Evolutionary conservation across 2,329 filamentous ascomycete species (phyloP).

Genomic region (Alternaria viburni): DNA sequence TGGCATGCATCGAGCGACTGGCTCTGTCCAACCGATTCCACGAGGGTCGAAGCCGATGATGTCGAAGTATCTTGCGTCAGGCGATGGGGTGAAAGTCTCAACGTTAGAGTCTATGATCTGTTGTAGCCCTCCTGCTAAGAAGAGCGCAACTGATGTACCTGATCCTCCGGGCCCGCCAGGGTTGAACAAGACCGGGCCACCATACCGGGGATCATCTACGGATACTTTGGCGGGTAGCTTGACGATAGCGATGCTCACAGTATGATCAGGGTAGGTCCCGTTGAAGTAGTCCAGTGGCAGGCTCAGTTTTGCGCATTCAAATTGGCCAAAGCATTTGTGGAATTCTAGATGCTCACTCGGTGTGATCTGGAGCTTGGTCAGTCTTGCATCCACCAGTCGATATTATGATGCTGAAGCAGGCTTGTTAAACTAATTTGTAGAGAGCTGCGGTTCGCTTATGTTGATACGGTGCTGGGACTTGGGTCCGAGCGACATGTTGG

Average conservation of each 20-base stretch:
- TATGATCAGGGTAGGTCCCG: conserved; percentile 35
- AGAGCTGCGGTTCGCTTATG: not conserved
- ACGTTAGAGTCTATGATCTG: conserved; percentile 35
- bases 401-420: not conserved
- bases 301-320: conserved; percentile 45
- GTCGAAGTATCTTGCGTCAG: conserved; percentile 49
- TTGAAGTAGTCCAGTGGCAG: conserved; percentile 49
- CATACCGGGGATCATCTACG: conserved; percentile 47
- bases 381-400: not conserved
- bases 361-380: conserved; percentile 31
- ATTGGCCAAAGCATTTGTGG: conserved; percentile 37
- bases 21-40: conserved; percentile 48
- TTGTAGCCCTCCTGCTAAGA: conserved; percentile 31
- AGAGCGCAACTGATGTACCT: conserved; percentile 43
- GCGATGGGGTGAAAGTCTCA: conserved; percentile 8
- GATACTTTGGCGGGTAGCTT: conserved; percentile 44
- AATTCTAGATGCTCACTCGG: conserved; percentile 37
- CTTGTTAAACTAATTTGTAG: not conserved
- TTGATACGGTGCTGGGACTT: not conserved
- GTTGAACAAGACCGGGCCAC: conserved; percentile 52
- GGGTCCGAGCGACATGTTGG: not conserved
- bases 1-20: conserved; percentile 44
- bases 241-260: conserved; percentile 40
- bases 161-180: conserved; percentile 54
- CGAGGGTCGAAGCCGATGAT: conserved; percentile 55